These are phyloP conservation scores for Elaeis guineensis DNA, from an alignment of 176 grass and related monocot species.

Conservation along the genomic window DNA sequence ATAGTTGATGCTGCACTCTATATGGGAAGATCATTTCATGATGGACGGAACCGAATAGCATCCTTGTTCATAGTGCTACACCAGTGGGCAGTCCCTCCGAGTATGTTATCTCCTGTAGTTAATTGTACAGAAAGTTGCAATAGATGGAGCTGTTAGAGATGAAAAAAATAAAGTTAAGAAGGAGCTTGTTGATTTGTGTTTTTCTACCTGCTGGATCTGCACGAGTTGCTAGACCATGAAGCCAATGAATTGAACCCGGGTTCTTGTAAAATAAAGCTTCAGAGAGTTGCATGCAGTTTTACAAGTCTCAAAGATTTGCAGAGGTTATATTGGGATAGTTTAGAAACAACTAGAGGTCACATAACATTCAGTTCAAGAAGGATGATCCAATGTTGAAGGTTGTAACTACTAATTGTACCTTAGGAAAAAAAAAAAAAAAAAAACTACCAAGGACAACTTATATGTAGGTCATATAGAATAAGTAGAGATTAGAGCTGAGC, in stretches of 20 bases:
- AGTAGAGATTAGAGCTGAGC: too few species aligned
- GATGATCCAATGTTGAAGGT: too few species aligned
- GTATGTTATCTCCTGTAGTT: constrained; percentile 61
- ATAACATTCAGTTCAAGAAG: too few species aligned
- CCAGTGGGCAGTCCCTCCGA: constrained; percentile 36
- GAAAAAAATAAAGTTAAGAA: constrained; percentile 44
- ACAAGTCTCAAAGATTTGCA: constrained; percentile 61
- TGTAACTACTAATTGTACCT: too few species aligned
- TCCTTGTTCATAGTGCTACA: constrained; percentile 78
- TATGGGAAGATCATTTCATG: constrained; percentile 88
- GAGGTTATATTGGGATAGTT: constrained; percentile 69
- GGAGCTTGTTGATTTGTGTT: constrained; percentile 57
- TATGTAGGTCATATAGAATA: too few species aligned
- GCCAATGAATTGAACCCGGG: constrained; percentile 32
- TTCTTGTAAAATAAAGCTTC: constrained; percentile 57
- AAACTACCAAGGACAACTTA: too few species aligned
- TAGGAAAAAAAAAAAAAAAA: too few species aligned
- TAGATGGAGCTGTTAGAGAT: constrained; percentile 53
- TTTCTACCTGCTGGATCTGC: constrained; percentile 57
- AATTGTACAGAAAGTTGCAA: constrained; percentile 64
- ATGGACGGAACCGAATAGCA: constrained; percentile 79
- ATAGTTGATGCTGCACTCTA: constrained; percentile 79
- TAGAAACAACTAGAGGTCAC: constrained; percentile 59
- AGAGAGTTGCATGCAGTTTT: constrained; percentile 51
- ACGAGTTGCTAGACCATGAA: constrained; percentile 54